Percentiles rank a stretch among this genome's conserved stretches.
phyloP scores from a whole-genome alignment of 176 grass and related monocot genomes.

The Hsuehochloa calcarea region DNA sequence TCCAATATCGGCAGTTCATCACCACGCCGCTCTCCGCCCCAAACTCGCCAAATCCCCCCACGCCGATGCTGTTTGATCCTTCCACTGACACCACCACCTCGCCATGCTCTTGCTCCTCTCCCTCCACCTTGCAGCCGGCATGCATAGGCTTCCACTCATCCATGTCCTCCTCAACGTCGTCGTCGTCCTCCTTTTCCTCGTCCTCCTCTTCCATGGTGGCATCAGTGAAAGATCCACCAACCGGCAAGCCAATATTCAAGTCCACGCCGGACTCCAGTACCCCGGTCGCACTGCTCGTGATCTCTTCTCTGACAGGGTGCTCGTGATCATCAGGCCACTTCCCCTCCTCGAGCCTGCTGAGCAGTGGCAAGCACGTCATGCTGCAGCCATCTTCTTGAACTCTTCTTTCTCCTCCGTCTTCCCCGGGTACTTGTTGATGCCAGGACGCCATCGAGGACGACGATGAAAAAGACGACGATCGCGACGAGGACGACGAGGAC shows the following conservation, averaged over 20 bases:
- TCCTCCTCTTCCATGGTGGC: conserved; percentile 10
- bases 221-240: conserved; percentile 23
- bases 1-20: conserved; percentile 55
- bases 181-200: conserved; percentile 20
- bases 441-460: conserved; percentile 7
- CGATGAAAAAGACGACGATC: conserved; percentile 2
- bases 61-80: conserved; percentile 3
- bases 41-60: conserved; percentile 6
- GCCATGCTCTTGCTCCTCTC: background rate
- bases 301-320: conserved; percentile 36
- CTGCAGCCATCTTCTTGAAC: conserved; percentile 4
- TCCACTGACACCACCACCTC: conserved; percentile 25
- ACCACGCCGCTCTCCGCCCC: background rate
- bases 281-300: background rate
- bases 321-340: conserved; percentile 6
- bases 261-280: conserved; percentile 29
- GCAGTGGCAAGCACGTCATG: conserved; percentile 59
- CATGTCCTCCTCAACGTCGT: conserved; percentile 29
- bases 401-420: background rate
- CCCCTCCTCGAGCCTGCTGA: conserved; percentile 64
- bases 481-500: background rate
- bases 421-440: background rate
- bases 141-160: background rate
- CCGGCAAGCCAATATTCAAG: conserved; percentile 65
- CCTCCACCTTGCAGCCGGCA: conserved; percentile 29